These are phyloP conservation scores for Aspergillus piperis DNA, from an alignment of 2,329 filamentous ascomycete species.

Conservation along the genomic window DNA sequence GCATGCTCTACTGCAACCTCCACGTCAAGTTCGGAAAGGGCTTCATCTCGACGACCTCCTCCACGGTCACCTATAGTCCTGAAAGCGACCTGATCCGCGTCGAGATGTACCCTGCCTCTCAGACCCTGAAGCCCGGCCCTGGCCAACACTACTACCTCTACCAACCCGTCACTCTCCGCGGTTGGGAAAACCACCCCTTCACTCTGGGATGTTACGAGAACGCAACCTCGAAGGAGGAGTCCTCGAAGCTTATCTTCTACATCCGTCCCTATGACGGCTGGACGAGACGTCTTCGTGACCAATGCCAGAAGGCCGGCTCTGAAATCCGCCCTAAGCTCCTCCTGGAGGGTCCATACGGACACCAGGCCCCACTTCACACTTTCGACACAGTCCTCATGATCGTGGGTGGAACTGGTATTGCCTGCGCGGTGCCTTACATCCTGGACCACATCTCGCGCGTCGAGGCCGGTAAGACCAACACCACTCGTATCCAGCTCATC, in stretches of 20 bases:
- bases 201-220: slow-evolving; percentile 31
- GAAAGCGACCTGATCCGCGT: neutral
- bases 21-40: slow-evolving; percentile 17
- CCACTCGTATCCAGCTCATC: slow-evolving; percentile 14
- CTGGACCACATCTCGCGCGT: slow-evolving; percentile 23
- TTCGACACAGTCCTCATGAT: slow-evolving; percentile 55
- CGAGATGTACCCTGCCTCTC: neutral
- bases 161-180: slow-evolving; percentile 38
- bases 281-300: slow-evolving; percentile 1
- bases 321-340: slow-evolving; percentile 34
- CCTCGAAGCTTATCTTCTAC: slow-evolving; percentile 18
- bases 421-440: slow-evolving; percentile 43
- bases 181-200: slow-evolving; percentile 55
- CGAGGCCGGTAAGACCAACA: slow-evolving; percentile 1
- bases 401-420: slow-evolving; percentile 29
- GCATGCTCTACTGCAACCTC: slow-evolving; percentile 46
- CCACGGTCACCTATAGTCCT: neutral
- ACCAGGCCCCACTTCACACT: slow-evolving; percentile 37
- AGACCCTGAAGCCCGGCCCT: neutral
- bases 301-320: slow-evolving; percentile 43
- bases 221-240: slow-evolving; percentile 40
- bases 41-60: neutral
- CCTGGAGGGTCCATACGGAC: slow-evolving; percentile 52
- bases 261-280: slow-evolving; percentile 36
- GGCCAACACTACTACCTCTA: slow-evolving; percentile 55